Evolutionary conservation across 1,284 basidiomycete species (phyloP).

Genomic region (Gymnopus androsaceus): DNA sequence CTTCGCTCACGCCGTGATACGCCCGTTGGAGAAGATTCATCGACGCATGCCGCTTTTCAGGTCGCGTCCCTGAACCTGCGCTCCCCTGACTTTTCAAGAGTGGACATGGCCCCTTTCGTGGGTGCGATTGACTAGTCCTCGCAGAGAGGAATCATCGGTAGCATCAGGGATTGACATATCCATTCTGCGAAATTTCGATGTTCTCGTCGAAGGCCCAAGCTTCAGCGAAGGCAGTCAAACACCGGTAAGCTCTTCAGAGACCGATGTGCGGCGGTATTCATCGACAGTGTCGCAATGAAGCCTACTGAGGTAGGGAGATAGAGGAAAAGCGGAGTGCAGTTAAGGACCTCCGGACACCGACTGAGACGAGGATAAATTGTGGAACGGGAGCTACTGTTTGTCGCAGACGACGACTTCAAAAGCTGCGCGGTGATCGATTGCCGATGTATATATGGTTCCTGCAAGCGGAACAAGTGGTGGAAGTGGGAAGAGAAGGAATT

Average conservation of each 20-base stretch:
- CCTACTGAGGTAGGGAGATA: neutral
- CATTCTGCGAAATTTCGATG: slow-evolving; percentile 24
- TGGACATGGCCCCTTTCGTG: slow-evolving; percentile 1
- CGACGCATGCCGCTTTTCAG: slow-evolving; percentile 14
- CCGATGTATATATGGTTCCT: too few species aligned
- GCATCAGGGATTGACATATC: slow-evolving; percentile 25
- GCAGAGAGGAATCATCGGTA: slow-evolving; percentile 10
- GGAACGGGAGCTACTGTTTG: too few species aligned
- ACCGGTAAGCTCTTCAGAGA: slow-evolving; percentile 25
- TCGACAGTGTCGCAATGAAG: neutral
- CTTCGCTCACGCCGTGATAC: neutral
- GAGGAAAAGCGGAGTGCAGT: neutral
- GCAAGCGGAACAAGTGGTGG: too few species aligned
- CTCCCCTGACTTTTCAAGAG: slow-evolving; percentile 14
- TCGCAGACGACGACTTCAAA: too few species aligned
- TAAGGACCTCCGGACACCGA: neutral
- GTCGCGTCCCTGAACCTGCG: slow-evolving; percentile 17
- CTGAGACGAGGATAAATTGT: neutral
- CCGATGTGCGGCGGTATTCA: neutral
- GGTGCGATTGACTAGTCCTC: slow-evolving; percentile 13
- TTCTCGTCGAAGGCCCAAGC: slow-evolving; percentile 26
- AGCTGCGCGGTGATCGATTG: too few species aligned
- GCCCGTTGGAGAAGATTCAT: slow-evolving; percentile 4
- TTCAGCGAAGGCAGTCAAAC: slow-evolving; percentile 24
- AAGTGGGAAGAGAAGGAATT: too few species aligned